phyloP scores from a whole-genome alignment of 345 rosid genomes.

The Melaleuca quinquenervia region DNA sequence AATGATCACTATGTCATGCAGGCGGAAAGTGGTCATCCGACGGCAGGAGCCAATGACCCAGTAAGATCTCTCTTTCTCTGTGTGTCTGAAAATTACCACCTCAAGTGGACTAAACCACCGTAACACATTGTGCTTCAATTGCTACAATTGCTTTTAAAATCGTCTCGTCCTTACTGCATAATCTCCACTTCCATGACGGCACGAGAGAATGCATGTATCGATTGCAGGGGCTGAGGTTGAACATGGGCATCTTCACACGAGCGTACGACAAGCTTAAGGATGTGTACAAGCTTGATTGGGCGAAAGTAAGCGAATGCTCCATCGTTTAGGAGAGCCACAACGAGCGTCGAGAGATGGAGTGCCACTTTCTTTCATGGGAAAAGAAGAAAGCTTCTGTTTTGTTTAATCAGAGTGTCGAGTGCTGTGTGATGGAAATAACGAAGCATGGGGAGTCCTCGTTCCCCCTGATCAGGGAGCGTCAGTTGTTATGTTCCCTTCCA shows the following conservation, averaged over 20 bases:
- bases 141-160: too few relatives aligned
- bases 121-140: too few relatives aligned
- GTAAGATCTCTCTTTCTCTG: too few relatives aligned
- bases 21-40: too few relatives aligned
- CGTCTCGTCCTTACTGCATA: not conserved
- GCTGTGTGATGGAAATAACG: not conserved
- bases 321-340: not conserved
- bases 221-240: not conserved
- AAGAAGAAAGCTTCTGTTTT: not conserved
- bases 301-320: not conserved
- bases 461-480: not conserved
- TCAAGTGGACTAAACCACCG: too few relatives aligned
- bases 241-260: not conserved
- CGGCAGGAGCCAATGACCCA: too few relatives aligned
- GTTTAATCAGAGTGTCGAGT: not conserved
- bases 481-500: not conserved
- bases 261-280: not conserved
- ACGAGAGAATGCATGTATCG: not conserved
- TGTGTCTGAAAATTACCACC: too few relatives aligned
- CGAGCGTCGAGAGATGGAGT: not conserved
- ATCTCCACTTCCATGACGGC: not conserved
- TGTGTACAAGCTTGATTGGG: not conserved
- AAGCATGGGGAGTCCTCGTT: not conserved
- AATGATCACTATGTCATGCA: too few relatives aligned
- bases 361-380: not conserved